phyloP scores from a whole-genome alignment of 441 rosid species.

The Brassica balearica region DNA sequence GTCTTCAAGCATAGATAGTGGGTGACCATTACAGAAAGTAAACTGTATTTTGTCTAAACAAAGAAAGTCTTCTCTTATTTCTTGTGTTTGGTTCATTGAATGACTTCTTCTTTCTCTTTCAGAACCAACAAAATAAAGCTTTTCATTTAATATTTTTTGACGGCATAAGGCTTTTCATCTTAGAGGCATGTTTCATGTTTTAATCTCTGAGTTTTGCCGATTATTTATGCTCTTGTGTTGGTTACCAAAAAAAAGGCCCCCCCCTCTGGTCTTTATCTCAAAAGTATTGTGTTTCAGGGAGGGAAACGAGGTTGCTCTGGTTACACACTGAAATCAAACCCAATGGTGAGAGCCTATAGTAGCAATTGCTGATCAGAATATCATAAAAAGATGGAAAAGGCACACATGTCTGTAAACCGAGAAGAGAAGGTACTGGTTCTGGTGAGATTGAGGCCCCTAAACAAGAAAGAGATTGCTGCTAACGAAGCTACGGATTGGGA shows the following conservation, averaged over 20 bases:
- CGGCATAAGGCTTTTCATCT: no score
- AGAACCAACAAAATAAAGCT: no score
- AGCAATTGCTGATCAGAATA: constrained; percentile 45
- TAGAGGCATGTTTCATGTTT: no score
- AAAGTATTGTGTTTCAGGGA: constrained; percentile 8
- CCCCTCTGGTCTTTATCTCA: background rate
- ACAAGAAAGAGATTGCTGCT: constrained; percentile 70
- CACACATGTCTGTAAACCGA: constrained; percentile 46
- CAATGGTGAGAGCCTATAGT: constrained; percentile 11
- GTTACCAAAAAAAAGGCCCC: background rate
- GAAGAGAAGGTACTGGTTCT: constrained; percentile 85
- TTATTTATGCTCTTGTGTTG: no score
- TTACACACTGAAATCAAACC: constrained; percentile 9
- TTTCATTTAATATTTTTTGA: no score
- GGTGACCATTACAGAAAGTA: background rate
- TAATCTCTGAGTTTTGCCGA: no score
- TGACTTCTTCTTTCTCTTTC: no score
- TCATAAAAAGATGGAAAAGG: constrained; percentile 54
- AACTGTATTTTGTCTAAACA: no score
- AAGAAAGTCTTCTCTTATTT: background rate
- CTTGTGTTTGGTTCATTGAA: background rate
- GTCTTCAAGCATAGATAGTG: background rate
- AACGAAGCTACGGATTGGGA: constrained; percentile 86
- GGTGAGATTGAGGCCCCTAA: constrained; percentile 85
- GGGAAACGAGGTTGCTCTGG: constrained; percentile 3